These are phyloP conservation scores for Aspergillus sp. DNA, from an alignment of 2,329 filamentous ascomycete species.

Conservation along the genomic window DNA sequence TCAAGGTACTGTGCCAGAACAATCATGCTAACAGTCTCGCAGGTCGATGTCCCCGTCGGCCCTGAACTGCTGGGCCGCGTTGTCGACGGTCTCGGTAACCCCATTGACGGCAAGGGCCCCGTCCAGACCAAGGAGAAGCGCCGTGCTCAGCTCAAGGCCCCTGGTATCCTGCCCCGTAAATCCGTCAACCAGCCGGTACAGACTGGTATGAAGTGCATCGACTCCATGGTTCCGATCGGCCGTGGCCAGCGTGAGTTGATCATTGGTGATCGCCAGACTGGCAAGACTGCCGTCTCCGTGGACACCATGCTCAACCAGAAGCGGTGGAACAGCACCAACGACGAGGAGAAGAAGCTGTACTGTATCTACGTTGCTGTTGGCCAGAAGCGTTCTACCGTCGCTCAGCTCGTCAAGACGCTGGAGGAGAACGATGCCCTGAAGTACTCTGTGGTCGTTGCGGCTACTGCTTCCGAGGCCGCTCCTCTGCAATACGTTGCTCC, in stretches of 20 bases:
- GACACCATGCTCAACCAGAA: constrained; percentile 99
- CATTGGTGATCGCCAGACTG: constrained; percentile 99
- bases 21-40: not conserved
- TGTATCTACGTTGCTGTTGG: constrained; percentile 98
- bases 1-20: not conserved
- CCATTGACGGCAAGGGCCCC: constrained; percentile 98
- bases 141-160: constrained; percentile 98
- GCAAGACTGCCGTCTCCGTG: constrained; percentile 97
- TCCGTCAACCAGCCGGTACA: constrained; percentile 99
- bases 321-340: constrained; percentile 80
- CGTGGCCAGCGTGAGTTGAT: constrained; percentile 99
- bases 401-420: constrained; percentile 98
- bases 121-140: constrained; percentile 83
- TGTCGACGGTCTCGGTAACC: constrained; percentile 96
- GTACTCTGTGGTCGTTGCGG: constrained; percentile 87
- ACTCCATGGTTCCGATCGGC: constrained; percentile 99
- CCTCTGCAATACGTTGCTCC: constrained; percentile 90
- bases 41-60: constrained; percentile 97
- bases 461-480: constrained; percentile 93
- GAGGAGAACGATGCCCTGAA: constrained; percentile 99
- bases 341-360: constrained; percentile 98
- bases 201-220: constrained; percentile 98
- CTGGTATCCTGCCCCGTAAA: constrained; percentile 90
- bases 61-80: constrained; percentile 92
- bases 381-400: constrained; percentile 98